These are phyloP conservation scores for Colletotrichum horii DNA, from an alignment of 2,329 filamentous ascomycete species.

Conservation along the genomic window DNA sequence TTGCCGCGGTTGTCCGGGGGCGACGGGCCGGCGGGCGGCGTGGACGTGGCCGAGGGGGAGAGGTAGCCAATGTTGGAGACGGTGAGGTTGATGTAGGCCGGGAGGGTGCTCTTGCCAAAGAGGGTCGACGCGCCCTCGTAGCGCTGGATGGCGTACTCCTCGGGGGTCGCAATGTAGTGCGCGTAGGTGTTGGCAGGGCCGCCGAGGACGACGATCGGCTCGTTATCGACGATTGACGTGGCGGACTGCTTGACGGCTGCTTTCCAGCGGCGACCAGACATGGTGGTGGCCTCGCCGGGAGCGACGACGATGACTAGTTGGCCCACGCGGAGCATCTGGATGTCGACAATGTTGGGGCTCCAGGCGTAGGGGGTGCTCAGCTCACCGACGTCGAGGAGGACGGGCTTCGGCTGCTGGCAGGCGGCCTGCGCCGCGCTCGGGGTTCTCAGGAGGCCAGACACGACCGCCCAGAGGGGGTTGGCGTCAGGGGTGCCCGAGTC, in stretches of 20 bases:
- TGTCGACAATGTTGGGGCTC: constrained; percentile 90
- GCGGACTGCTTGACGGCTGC: constrained; percentile 66
- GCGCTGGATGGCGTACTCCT: constrained; percentile 84
- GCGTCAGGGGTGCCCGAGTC: constrained; percentile 70
- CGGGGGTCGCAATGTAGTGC: constrained; percentile 79
- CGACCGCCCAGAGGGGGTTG: constrained; percentile 80
- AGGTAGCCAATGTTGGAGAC: constrained; percentile 75
- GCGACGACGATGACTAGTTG: constrained; percentile 84
- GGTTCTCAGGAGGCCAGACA: constrained; percentile 73
- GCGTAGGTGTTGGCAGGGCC: constrained; percentile 92
- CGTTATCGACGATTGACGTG: constrained; percentile 46
- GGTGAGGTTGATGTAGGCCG: constrained; percentile 87
- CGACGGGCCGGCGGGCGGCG: constrained; percentile 58
- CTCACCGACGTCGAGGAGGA: constrained; percentile 88
- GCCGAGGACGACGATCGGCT: constrained; percentile 81
- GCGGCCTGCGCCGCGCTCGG: constrained; percentile 72
- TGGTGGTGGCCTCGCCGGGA: constrained; percentile 88
- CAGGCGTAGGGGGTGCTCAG: constrained; percentile 80
- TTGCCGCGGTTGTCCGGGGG: constrained; percentile 80
- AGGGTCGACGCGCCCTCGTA: constrained; percentile 96
- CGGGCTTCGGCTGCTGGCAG: constrained; percentile 83
- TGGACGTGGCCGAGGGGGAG: constrained; percentile 47
- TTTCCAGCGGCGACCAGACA: constrained; percentile 89
- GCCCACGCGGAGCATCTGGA: constrained; percentile 84
- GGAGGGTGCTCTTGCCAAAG: constrained; percentile 81